These are phyloP conservation scores for Limonium bicolor DNA, from an alignment of 148 eudicot species.

Conservation along the genomic window DNA sequence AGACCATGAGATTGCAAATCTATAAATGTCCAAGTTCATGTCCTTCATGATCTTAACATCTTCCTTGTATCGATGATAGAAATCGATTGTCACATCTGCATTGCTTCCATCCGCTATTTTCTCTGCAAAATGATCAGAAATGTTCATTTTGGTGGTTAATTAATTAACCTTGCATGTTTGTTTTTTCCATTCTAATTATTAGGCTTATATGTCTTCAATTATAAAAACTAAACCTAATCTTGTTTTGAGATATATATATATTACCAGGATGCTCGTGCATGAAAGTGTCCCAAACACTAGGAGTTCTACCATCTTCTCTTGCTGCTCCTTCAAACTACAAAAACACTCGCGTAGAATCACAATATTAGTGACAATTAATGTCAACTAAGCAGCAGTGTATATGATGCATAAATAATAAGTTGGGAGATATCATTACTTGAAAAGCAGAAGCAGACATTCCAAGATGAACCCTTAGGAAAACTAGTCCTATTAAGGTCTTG, in stretches of 20 bases:
- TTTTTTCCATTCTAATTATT: not conserved
- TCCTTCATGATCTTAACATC: not conserved
- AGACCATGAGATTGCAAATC: too few relatives aligned
- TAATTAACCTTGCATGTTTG: not conserved
- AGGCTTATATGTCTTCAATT: not conserved
- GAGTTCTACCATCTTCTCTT: slow-evolving; percentile 16
- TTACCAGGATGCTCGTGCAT: slow-evolving; percentile 16
- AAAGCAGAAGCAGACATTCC: too few relatives aligned
- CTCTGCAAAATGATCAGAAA: not conserved
- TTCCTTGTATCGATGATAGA: slow-evolving; percentile 15
- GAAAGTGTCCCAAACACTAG: slow-evolving; percentile 23
- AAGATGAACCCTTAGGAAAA: too few relatives aligned
- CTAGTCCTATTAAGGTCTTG: too few relatives aligned
- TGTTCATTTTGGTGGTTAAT: not conserved
- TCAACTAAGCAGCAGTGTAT: too few relatives aligned
- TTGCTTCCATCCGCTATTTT: slow-evolving; percentile 16
- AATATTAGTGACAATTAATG: too few relatives aligned
- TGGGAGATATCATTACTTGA: too few relatives aligned
- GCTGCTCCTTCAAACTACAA: slow-evolving; percentile 6
- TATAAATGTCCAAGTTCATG: too few relatives aligned
- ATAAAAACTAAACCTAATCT: not conserved
- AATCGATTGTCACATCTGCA: slow-evolving; percentile 19
- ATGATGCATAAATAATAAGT: too few relatives aligned
- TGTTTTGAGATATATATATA: not conserved
- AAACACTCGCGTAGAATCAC: too few relatives aligned